These are phyloP conservation scores for Fusarium veterinarium DNA, from an alignment of 2,329 filamentous ascomycete species.

Conservation along the genomic window DNA sequence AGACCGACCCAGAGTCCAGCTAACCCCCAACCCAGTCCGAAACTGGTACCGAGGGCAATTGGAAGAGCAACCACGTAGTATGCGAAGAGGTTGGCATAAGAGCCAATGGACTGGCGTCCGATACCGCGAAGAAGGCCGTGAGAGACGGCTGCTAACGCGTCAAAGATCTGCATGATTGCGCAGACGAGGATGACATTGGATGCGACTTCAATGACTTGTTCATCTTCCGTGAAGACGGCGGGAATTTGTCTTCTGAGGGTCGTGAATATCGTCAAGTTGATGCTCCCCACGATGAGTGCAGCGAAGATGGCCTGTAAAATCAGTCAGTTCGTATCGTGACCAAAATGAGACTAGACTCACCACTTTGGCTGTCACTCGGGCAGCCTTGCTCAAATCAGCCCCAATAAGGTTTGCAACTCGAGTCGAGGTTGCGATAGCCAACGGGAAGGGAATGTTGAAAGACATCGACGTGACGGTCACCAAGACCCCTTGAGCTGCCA, in stretches of 20 bases:
- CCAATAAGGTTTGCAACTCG: conserved; percentile 91
- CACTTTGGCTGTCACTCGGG: conserved; percentile 80
- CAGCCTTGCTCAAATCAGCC: conserved; percentile 80
- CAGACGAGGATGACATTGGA: conserved; percentile 78
- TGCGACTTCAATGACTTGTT: conserved; percentile 73
- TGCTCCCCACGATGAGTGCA: conserved; percentile 74
- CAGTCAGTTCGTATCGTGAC: fast-evolving
- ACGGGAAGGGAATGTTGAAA: conserved; percentile 89
- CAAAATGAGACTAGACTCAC: conserved; percentile 50
- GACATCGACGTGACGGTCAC: conserved; percentile 80
- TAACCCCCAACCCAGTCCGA: conserved; percentile 79
- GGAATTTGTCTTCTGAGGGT: conserved; percentile 77
- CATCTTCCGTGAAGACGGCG: conserved; percentile 76
- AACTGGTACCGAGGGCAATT: conserved; percentile 79
- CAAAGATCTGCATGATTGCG: conserved; percentile 89
- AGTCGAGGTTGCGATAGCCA: conserved; percentile 88
- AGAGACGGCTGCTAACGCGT: conserved; percentile 79
- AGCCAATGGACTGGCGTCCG: conserved; percentile 85
- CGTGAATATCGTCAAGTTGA: conserved; percentile 78
- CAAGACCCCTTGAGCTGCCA: conserved; percentile 88
- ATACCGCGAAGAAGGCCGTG: conserved; percentile 87
- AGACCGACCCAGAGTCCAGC: conserved; percentile 85
- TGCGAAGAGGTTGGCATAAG: conserved; percentile 85
- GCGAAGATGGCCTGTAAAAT: conserved; percentile 63
- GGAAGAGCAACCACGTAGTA: conserved; percentile 89